Evolutionary conservation across 306 rosid species (phyloP), one percentile per base, ranked within the genome.

Genomic region (Trifolium pratense): DNA sequence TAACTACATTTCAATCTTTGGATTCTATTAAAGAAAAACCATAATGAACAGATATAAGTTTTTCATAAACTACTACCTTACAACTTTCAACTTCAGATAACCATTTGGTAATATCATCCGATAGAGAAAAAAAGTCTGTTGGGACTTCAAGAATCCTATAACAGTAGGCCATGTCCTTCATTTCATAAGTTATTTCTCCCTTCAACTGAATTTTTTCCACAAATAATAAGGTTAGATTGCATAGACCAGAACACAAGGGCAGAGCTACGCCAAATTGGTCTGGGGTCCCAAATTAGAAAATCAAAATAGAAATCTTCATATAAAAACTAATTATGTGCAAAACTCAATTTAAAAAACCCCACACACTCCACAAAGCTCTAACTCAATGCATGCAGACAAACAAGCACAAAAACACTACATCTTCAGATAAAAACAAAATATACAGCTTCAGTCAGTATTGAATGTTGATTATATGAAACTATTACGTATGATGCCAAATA

Each of bases 101-200:
- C 98, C 97, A 94, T 82, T n/a, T 84, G 60, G 88, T 89, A 68
- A 91, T 89, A 77, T 86, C 84, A 55, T 85, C 88, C 29, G 96
- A 85, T 59, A 94, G 85, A 60, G 92, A 83, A 71, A 86, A 79
- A 70, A 89, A 77, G 73, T 91, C 97, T 31, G 73, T 75, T 21
- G 95, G 98, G 49, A 73, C 83, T 78, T 87, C 71, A 67, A 87
- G 58, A 69, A 89, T 81, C 74, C 74, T 84, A 82, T 87, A 94
- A 75, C 95, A 88, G 83, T 74, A 94, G 23, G 97, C 97, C 76
- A 71, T 66, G 83, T 94, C 97, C 91, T 89, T 94, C 83, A 87
- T 69, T 78, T 94, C 97, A 73, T 84, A 91, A 71, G 90, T 88
- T 80, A 94, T 85, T 89, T 94, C 98, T 75, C 92, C 97, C 81